Evolutionary conservation across 305 asterid genomes (phyloP), one percentile per base, ranked within the genome.

Genomic region (Solanum chacoense): DNA sequence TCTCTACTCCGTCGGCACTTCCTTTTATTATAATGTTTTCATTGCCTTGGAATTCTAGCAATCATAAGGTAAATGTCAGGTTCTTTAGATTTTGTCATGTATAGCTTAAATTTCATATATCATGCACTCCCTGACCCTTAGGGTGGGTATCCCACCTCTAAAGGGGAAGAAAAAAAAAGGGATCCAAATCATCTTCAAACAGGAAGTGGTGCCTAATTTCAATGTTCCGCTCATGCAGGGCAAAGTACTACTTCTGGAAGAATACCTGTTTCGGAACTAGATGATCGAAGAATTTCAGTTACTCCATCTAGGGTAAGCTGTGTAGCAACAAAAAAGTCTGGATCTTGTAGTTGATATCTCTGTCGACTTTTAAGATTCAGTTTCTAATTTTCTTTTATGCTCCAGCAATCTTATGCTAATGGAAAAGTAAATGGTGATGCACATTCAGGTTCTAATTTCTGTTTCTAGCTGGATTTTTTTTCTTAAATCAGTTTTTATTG

Each of bases 351-450:
- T 84, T 84, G 74, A 55, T 40, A 74, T 84, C 87, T 31, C 32
- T 55, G 32, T 55, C 2, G n/a, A 87, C 32, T 73, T 87, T 84
- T 88, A 34, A 18, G 90, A 67, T 37, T 88, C 73, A 84, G 81
- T 87, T 65, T 91, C 86, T 72, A 29, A 65, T 72, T 79, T 85
- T 63, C 91, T 78, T 85, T 89, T 90, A 87, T 91, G 92, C 88
- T 91, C 89, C 95, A 96, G 99, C 97, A 91, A 90, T 93, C 95
- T 89, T 95, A 93, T 91, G 71, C 92, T 77, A 95, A 95, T 90
- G 98, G 97, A 94, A 95, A 90, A 95, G 88, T 90, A 86, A 94
- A 95, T 90, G 87, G 89, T 89, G 95, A 91, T 88, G 76, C 90
- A 42, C 91, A 86, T 84, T 90, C 99, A 95, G 99, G 99, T 97